Conservation (phyloP, 805 yeast genomes). For the Zygosaccharomyces lentus region DNA sequence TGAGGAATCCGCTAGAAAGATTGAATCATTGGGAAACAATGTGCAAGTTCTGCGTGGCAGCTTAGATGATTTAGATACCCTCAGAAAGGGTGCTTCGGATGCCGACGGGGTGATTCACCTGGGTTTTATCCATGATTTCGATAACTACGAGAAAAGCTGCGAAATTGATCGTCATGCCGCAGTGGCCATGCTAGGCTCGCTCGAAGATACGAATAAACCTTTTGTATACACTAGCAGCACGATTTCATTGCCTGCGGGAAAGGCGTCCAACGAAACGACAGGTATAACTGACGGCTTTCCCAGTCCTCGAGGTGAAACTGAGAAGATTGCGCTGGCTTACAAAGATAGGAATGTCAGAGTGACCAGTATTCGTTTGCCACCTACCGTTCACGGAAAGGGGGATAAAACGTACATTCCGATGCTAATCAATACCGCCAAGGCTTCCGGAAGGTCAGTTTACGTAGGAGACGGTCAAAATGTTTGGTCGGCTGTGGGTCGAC, state of each 20-base stretch:
- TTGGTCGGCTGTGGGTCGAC: constrained; percentile 35
- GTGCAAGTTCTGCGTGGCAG: constrained; percentile 30
- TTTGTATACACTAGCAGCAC: constrained; percentile 31
- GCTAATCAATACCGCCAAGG: constrained; percentile 31
- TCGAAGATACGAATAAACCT: constrained; percentile 31
- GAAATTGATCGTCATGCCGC: constrained; percentile 30
- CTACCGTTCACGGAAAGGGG: constrained; percentile 35
- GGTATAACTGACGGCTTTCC: neutral
- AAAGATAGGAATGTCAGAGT: constrained; percentile 30
- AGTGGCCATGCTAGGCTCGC: constrained; percentile 28
- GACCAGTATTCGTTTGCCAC: constrained; percentile 31
- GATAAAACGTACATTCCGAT: constrained; percentile 30
- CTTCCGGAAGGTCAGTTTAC: constrained; percentile 33
- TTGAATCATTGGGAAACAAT: constrained; percentile 25
- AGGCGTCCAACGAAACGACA: constrained; percentile 12
- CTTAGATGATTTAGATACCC: constrained; percentile 28
- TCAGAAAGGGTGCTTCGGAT: constrained; percentile 28
- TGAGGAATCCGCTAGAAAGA: constrained; percentile 27
- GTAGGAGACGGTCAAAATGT: constrained; percentile 35
- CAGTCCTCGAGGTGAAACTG: constrained; percentile 15
- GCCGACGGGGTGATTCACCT: constrained; percentile 39
- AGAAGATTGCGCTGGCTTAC: constrained; percentile 14
- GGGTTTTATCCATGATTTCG: constrained; percentile 36
- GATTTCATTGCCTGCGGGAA: constrained; percentile 5
- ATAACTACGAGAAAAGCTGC: constrained; percentile 16